Conservation (phyloP, 2,329 filamentous ascomycete genomes). For the Gliomastix tumulicola region DNA sequence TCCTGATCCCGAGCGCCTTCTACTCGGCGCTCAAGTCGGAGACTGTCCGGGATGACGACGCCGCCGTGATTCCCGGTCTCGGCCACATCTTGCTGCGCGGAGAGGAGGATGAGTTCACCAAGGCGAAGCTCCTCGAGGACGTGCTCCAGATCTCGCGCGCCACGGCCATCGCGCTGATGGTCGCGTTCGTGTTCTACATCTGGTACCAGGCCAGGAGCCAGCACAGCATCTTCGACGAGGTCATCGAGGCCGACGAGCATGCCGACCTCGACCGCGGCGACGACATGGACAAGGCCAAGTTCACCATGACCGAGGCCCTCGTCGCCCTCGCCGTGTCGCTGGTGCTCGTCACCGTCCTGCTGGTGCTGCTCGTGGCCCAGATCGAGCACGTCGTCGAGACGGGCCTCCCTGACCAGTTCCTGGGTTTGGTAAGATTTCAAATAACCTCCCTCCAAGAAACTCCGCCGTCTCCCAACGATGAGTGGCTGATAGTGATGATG, state of each 20-base stretch:
- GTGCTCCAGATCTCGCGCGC: conserved; percentile 54
- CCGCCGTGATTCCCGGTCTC: conserved; percentile 10
- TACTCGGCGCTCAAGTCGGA: conserved; percentile 25
- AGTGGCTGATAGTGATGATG: too few relatives aligned
- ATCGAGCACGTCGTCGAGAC: conserved; percentile 43
- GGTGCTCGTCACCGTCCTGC: conserved; percentile 54
- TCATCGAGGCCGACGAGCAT: conserved; percentile 41
- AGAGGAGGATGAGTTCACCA: conserved; percentile 21
- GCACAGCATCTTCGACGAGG: conserved; percentile 54
- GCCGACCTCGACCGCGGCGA: conserved; percentile 49
- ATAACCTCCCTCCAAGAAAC: too few relatives aligned
- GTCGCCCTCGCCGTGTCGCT: conserved; percentile 52
- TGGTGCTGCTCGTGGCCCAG: conserved; percentile 59
- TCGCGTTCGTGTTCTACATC: conserved; percentile 50
- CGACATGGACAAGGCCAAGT: conserved; percentile 52
- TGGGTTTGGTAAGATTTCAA: too few relatives aligned
- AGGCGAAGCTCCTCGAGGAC: conserved; percentile 31
- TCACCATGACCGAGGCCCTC: conserved; percentile 58
- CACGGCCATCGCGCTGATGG: conserved; percentile 53
- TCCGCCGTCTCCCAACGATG: too few relatives aligned
- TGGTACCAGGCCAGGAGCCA: conserved; percentile 59
- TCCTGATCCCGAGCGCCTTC: conserved; percentile 25
- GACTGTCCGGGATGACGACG: conserved; percentile 10
- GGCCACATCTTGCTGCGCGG: too few relatives aligned
- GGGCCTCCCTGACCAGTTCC: conserved; percentile 21